A percentile compares a stretch with the other conserved stretches of the same genome.
phyloP scores from a whole-genome alignment of 1,139 yeast genomes.

The Zygoascus sp. region DNA sequence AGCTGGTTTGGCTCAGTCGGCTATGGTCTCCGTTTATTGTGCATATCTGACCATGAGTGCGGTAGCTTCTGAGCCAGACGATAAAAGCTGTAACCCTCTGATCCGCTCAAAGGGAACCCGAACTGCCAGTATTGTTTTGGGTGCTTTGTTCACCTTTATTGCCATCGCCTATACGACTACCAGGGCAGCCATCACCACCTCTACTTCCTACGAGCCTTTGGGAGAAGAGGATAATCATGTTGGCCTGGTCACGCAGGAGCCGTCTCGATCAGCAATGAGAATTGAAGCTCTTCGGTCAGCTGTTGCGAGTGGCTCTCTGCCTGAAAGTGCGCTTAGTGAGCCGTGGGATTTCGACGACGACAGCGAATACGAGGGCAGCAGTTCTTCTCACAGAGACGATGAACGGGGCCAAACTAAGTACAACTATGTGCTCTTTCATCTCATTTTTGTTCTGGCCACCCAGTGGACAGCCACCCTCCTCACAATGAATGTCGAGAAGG shows the following conservation, averaged over 20 bases:
- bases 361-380: slow-evolving; percentile 31
- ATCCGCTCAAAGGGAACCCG: slow-evolving; percentile 87
- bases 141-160: slow-evolving; percentile 88
- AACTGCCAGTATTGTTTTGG: slow-evolving; percentile 80
- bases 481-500: slow-evolving; percentile 85
- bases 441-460: slow-evolving; percentile 90
- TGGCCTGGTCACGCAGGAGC: slow-evolving; percentile 46
- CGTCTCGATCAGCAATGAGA: slow-evolving; percentile 70
- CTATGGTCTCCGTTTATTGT: slow-evolving; percentile 93
- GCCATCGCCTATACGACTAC: slow-evolving; percentile 98
- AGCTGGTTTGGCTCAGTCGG: slow-evolving; percentile 94
- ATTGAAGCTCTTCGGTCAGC: slow-evolving; percentile 89
- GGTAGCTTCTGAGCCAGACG: slow-evolving; percentile 95
- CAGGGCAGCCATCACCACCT: slow-evolving; percentile 67
- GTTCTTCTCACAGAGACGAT: slow-evolving; percentile 46
- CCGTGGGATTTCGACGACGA: slow-evolving; percentile 50
- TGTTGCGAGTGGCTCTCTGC: slow-evolving; percentile 89
- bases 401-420: slow-evolving; percentile 69
- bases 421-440: slow-evolving; percentile 83
- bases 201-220: slow-evolving; percentile 35
- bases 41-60: slow-evolving; percentile 91
- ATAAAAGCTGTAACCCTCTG: slow-evolving; percentile 82
- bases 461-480: slow-evolving; percentile 94
- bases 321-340: slow-evolving; percentile 83
- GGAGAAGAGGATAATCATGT: slow-evolving; percentile 25